Percentiles rank a stretch among this genome's conserved stretches.
phyloP scores from a whole-genome alignment of 495 filamentous ascomycete species.

The Aspergillus wentii region DNA sequence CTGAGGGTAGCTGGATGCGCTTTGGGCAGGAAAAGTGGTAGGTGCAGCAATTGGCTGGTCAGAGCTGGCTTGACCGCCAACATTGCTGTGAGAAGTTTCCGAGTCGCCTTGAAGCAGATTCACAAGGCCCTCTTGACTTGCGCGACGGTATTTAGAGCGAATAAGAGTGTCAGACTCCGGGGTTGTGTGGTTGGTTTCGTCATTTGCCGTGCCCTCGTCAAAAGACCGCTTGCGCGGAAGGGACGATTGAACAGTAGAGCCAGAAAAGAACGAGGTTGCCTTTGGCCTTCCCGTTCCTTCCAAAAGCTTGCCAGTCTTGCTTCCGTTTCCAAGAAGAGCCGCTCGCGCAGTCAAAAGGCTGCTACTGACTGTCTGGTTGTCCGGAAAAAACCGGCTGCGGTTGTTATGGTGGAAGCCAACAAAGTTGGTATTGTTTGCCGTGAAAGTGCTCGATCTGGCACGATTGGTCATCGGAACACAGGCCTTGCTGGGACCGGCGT shows the following conservation, averaged over 20 bases:
- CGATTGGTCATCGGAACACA: too few relatives aligned
- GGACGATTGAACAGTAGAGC: conserved; percentile 1
- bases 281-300: conserved; percentile 6
- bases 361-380: too few relatives aligned
- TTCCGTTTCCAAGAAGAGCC: too few relatives aligned
- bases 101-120: background rate
- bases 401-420: too few relatives aligned
- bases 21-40: background rate
- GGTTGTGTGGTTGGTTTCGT: background rate
- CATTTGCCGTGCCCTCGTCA: conserved; percentile 2
- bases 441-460: too few relatives aligned
- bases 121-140: conserved; percentile 1
- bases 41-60: background rate
- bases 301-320: background rate
- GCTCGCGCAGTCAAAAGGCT: background rate
- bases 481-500: background rate
- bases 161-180: background rate
- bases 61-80: background rate
- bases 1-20: too few relatives aligned
- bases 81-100: background rate
- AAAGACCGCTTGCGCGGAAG: conserved; percentile 13
- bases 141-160: conserved; percentile 9
- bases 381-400: too few relatives aligned
- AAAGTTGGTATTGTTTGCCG: too few relatives aligned
- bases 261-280: conserved; percentile 4